Base-by-base conservation (phyloP, 2,329 filamentous ascomycete species). In the Penicillium sclerotigenum region DNA sequence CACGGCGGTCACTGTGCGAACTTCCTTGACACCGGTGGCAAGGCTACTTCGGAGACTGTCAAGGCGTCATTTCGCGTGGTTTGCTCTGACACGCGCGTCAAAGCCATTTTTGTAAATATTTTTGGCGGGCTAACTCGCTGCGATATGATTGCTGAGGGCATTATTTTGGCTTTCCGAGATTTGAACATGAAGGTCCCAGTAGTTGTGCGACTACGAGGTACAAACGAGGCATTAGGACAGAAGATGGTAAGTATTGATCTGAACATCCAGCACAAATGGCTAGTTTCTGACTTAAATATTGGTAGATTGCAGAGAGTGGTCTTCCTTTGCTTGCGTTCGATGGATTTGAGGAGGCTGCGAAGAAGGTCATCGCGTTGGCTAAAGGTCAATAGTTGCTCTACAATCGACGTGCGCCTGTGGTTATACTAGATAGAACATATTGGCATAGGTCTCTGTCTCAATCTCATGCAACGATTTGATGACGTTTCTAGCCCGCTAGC, bases 1-100 rank as follows among this genome's bases (percentile, higher is more conserved):
- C 83, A 84, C 52, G 87, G 87, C 9, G 89, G 89, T 2, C 74
- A 79, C 33, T 87, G 87, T 24, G 85, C 90, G 11, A 96, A 96
- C 66, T 96, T 96, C 71, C 80, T 96, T 52, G 91, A 96, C 71
- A 95, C 90, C 0, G 91, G 92, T 28, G 91, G 91, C 34, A 94
- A 95, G 71, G 91, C 91, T 0, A 96, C 91, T 0, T 83, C 84
- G 29, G 85, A 88, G 61, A 96, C 91, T 0, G 90, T 96, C 63
- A 86, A 87, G 68, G 84, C 84, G 54, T 87, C 85, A 1, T 94
- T 96, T 69, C 81, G 86, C 54, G 81, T 92, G 13, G 84, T 96
- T 18, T 77, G 91, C 43, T 77, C 80, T 5, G 91, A 96, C 65
- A 73, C 80, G 2, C 79, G 89, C 29, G 89, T 95, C 8, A 86